Base-by-base conservation (phyloP, 129 eudicot species). In the Gnaphalium uliginosum region DNA sequence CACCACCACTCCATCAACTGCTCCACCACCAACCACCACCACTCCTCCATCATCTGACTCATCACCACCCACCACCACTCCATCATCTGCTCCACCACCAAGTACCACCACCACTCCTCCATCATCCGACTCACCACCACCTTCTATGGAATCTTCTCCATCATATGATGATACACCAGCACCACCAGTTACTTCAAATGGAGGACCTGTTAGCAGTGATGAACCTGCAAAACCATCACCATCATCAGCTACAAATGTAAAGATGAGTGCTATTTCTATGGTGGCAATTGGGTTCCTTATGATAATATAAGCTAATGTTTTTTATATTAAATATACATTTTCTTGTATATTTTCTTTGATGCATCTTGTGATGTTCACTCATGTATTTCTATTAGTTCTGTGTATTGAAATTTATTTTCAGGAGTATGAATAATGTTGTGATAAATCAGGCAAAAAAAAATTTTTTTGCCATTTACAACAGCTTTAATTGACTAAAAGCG, bases 171-270 rank as follows among this genome's bases (percentile, higher is more conserved):
- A 4, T 27, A 17, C 81, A n/a, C 86, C 82, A 53, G 23, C 72
- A 15, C 73, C 83, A 8, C 66, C 81, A 4, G 57, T 70, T 21
- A 71, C 82, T 43, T 79, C 58, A 71, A 77, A 50, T 69, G 41
- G 81, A 56, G 63, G 14, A 62, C 78, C 73, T 48, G 53, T 66
- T 13, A 29, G 64, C 1, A 62, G 62, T 43, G 46, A 59, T 37
- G 58, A 27, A 41, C 56, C 81, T 48, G 23, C 74, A 25, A 15
- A 76, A 7, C 85, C 86, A 62, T 22, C 83, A 15, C 79, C 87
- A 63, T 81, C 86, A 13, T 83, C 89, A 2, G 78, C 90, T 13
- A 88, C 61, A 43, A 85, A 30, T 43, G 69, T 72, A 18, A 76
- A 75, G 65, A 57, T 67, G 66, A 72, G 56, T 24, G 68, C 60